phyloP scores from a whole-genome alignment of 441 rosid genomes.

The Pelargonium hybrid region DNA sequence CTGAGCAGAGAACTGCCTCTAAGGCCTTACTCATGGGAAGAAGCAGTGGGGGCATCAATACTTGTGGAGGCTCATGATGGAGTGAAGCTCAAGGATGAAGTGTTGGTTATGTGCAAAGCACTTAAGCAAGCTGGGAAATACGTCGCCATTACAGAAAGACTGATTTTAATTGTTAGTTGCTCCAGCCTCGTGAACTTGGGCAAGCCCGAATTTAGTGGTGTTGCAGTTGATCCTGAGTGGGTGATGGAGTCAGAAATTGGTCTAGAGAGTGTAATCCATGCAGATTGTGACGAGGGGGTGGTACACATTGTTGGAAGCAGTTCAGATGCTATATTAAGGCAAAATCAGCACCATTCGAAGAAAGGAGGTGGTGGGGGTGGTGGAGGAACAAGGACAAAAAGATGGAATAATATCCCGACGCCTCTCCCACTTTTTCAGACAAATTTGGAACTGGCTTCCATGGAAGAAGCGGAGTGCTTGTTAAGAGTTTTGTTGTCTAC shows the following conservation, averaged over 20 bases:
- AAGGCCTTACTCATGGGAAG: constrained; percentile 84
- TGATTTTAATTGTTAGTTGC: constrained; percentile 51
- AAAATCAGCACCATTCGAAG: constrained; percentile 45
- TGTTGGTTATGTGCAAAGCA: constrained; percentile 54
- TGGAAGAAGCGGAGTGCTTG: constrained; percentile 43
- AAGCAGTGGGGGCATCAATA: constrained; percentile 71
- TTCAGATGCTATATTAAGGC: constrained; percentile 49
- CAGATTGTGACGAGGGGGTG: constrained; percentile 38
- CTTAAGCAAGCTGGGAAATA: constrained; percentile 64
- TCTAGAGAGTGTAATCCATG: constrained; percentile 73
- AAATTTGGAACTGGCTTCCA: constrained; percentile 49
- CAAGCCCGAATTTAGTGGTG: constrained; percentile 60
- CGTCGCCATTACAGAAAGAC: constrained; percentile 50
- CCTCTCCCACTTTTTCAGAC: constrained; percentile 73
- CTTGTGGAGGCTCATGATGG: constrained; percentile 57
- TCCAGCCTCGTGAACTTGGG: constrained; percentile 54
- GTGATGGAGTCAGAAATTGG: constrained; percentile 56
- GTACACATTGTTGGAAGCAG: constrained; percentile 79
- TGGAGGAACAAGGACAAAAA: constrained; percentile 32
- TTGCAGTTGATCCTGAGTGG: constrained; percentile 64
- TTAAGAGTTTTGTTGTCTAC: constrained; percentile 42
- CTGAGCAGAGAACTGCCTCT: constrained; percentile 75
- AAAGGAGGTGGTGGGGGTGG: constrained; percentile 31
- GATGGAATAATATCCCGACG: constrained; percentile 43
- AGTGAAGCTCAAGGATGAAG: constrained; percentile 50